Evolutionary conservation across 345 rosid species (phyloP), one percentile per base, ranked within the genome.

Genomic region (Atalantia buxifolia): DNA sequence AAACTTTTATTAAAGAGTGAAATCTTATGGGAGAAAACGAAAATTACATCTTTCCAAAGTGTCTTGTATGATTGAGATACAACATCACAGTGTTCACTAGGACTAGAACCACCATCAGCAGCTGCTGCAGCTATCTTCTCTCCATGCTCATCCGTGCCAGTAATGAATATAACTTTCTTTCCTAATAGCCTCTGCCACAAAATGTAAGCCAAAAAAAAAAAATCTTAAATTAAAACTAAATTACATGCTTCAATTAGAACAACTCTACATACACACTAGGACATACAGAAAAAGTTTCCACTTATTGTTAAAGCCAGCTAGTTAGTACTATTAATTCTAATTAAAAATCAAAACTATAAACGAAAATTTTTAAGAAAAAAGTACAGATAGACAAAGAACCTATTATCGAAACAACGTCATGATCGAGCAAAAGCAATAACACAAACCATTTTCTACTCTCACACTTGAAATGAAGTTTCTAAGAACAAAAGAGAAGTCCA

Each of bases 101-200:
- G 98, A 62, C 78, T 85, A 25, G 94, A 89, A 66, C 94, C 98
- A 69, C 45, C 18, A 28, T 87, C 86, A 75, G 93, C 85, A 1
- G 98, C 98, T 33, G 99, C 91, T 0, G 85, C 80, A 76, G 99
- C 96, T 79, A 95, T 91, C 89, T 95, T 95, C 90, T 95, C 98
- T 36, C 99, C 99, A 25, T 95, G 98, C 75, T 95, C 98, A 79
- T 95, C 99, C 0, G 99, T 92, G 60, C 99, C 97, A 5, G 99
- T 93, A 72, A 95, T 85, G 63, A 95, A 87, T 78, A 92, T 86
- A 80, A 95, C 99, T 77, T 85, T 88, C 76, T 92, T 95, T 6
- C 97, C 97, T 59, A 85, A 82, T 66, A 93, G 96, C 85, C 99
- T 91, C 99, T 95, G 91, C 84, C 87, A 86, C 78, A 72, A 72